These are phyloP conservation scores for Physcomitrellopsis africana DNA, from an alignment of 225 moss, liverwort and hornwort species.

Conservation along the genomic window DNA sequence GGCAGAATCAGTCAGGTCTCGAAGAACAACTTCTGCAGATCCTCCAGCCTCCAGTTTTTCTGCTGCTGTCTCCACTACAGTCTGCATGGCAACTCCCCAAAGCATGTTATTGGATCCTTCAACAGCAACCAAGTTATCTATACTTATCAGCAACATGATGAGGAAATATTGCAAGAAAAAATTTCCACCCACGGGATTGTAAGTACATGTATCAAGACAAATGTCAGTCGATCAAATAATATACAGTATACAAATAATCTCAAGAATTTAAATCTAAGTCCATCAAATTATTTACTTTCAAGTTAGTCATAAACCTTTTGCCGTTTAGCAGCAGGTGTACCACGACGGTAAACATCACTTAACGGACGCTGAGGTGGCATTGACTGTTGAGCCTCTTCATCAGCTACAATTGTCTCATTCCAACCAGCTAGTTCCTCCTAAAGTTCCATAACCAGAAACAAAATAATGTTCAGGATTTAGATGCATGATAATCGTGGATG, in stretches of 20 bases:
- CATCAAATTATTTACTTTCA: not conserved
- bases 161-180: not conserved
- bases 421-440: constrained; percentile 88
- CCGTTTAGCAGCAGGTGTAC: constrained; percentile 82
- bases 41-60: constrained; percentile 86
- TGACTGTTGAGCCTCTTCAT: constrained; percentile 78
- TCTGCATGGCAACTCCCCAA: constrained; percentile 52
- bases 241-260: too few relatives aligned
- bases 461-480: constrained; percentile 12
- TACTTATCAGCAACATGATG: not conserved
- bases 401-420: constrained; percentile 81
- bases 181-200: too few relatives aligned
- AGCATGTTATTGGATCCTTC: not conserved
- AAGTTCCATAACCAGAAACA: constrained; percentile 16
- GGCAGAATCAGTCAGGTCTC: constrained; percentile 65
- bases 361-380: constrained; percentile 91
- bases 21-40: constrained; percentile 68
- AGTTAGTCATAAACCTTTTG: constrained; percentile 68
- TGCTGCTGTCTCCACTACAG: constrained; percentile 79
- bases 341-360: constrained; percentile 83
- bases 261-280: too few relatives aligned
- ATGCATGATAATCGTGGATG: not conserved
- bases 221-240: too few relatives aligned
- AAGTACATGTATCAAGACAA: too few relatives aligned
- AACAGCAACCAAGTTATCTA: not conserved